phyloP scores from a whole-genome alignment of 768 basidiomycete genomes.

The Coprinellus micaceus region DNA sequence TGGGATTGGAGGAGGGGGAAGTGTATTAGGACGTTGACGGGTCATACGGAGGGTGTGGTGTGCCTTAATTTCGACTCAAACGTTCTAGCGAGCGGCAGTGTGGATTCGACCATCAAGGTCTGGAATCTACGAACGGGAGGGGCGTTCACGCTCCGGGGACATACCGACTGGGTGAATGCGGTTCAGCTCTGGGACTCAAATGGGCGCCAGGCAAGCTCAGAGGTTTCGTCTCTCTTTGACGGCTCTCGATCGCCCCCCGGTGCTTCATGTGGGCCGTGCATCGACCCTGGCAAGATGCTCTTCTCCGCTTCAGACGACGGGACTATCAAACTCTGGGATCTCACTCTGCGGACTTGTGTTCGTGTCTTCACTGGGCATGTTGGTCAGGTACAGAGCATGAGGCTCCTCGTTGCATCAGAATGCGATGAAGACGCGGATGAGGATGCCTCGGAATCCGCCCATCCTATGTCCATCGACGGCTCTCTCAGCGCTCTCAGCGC shows the following conservation, averaged over 20 bases:
- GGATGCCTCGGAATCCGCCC: conserved; percentile 17
- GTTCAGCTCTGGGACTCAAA: conserved; percentile 88
- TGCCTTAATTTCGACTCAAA: conserved; percentile 90
- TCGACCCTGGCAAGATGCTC: conserved; percentile 87
- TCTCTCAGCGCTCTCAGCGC: not conserved
- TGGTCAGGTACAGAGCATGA: conserved; percentile 91
- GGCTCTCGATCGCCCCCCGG: conserved; percentile 23
- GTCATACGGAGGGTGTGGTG: conserved; percentile 89
- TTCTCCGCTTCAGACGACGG: conserved; percentile 97
- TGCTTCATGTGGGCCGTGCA: conserved; percentile 37
- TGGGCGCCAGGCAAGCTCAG: conserved; percentile 24
- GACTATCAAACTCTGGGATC: conserved; percentile 91
- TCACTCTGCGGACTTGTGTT: conserved; percentile 74
- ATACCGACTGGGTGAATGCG: conserved; percentile 94
- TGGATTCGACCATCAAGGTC: conserved; percentile 91
- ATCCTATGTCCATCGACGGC: conserved; percentile 8
- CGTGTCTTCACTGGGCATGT: conserved; percentile 86
- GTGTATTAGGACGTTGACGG: conserved; percentile 83
- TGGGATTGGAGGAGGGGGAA: conserved; percentile 94
- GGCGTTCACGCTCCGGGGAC: conserved; percentile 90
- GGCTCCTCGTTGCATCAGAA: conserved; percentile 66
- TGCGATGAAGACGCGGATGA: conserved; percentile 26
- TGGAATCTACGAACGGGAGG: conserved; percentile 92
- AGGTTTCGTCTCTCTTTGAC: conserved; percentile 34
- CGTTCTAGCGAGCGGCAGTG: conserved; percentile 88